Percentiles rank a stretch among this genome's conserved stretches.
Conservation (phyloP, 2,329 filamentous ascomycete genomes). For the Raffaelea ambrosiae region DNA sequence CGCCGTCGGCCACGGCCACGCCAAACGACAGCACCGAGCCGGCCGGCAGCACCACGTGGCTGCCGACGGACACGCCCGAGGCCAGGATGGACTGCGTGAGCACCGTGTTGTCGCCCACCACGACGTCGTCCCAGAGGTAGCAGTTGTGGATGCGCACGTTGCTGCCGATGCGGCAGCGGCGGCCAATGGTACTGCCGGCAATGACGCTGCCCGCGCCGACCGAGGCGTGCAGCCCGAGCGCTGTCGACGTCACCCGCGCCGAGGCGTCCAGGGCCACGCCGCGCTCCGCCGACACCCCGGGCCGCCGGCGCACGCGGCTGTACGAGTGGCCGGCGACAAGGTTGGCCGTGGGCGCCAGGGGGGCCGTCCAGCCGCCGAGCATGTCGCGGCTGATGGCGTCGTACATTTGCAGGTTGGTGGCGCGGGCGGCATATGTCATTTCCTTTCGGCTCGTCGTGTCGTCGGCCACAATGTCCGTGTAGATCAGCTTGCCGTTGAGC, state of each 20-base stretch:
- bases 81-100: conserved; percentile 71
- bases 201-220: conserved; percentile 67
- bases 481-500: conserved; percentile 93
- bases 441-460: conserved; percentile 17
- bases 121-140: conserved; percentile 80
- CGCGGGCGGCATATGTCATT: conserved; percentile 67
- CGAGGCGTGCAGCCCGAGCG: conserved; percentile 68
- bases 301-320: conserved; percentile 49
- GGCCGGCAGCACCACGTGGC: conserved; percentile 56
- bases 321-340: conserved; percentile 71
- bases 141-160: conserved; percentile 72
- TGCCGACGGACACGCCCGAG: conserved; percentile 61
- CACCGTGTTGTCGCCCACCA: conserved; percentile 64
- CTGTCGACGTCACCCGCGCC: conserved; percentile 60
- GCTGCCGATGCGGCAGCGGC: conserved; percentile 76
- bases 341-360: conserved; percentile 84
- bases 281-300: conserved; percentile 64
- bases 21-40: conserved; percentile 76
- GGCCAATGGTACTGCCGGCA: conserved; percentile 70
- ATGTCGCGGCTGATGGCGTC: conserved; percentile 82
- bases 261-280: conserved; percentile 66
- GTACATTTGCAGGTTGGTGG: conserved; percentile 80
- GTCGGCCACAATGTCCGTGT: conserved; percentile 74
- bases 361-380: conserved; percentile 80
- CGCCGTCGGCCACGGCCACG: conserved; percentile 60